Base-by-base conservation (phyloP, 352 stramenopile species). In the Globisporangium paroecandrum region DNA sequence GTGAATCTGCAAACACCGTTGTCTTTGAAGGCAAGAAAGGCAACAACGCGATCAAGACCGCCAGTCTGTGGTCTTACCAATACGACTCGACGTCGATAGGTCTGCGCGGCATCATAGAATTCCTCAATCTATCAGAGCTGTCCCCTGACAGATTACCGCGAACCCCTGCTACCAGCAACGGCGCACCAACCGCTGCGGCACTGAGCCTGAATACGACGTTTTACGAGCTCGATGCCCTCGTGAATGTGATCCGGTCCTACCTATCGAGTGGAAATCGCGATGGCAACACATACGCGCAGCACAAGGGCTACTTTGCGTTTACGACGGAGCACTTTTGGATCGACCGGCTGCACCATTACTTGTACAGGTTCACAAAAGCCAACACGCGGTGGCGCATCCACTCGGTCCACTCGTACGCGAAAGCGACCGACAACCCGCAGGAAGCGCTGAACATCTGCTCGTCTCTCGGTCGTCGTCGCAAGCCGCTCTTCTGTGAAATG, bases 41-140 rank as follows among this genome's bases (percentile, higher is more conserved):
- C 8, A 58, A 2, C 38, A 38, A 58, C 4, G 22, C 27, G 2
- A 63, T 83, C 18, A 54, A 46, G 20, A 58, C 51, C 2, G 65
- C 68, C 34, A 41, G 25, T 4, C 58, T 71, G 10, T 85, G 77
- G 77, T 61, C 69, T 7, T 85, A 82, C 60, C 59, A 80, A 46
- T 81, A 74, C 29, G 75, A 82, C 54, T 79, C 73, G 7, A 70
- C 68, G 9, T 82, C 77, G 0, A 58, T 82, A 4, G 66, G 55
- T 8, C 22, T 80, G 20, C 73, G 77, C 29, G 72, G 73, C 8
- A 58, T 73, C 29, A 69, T 65, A 0, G 8, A 72, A 7, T 38
- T 77, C 1, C 70, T 83, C 34, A 71, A 78, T 4, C 64, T 81
- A 29, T 65, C 69, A 0, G 36, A 2, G 22, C 27, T 69, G 15